These are phyloP conservation scores for Rosa multiflora DNA, from an alignment of 306 rosid species.

Conservation along the genomic window DNA sequence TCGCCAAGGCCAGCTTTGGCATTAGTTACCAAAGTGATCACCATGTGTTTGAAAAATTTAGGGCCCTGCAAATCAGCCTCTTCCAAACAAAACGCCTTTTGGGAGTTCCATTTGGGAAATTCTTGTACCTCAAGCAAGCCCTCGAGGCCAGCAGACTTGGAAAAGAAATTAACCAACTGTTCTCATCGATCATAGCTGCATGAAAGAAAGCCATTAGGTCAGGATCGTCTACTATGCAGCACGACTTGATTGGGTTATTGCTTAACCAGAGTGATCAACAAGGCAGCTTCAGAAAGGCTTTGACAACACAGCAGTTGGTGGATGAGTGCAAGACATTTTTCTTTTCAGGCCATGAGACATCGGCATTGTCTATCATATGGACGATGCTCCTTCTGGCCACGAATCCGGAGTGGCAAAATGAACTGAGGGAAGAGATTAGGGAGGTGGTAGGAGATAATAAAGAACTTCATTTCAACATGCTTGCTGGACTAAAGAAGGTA, in stretches of 20 bases:
- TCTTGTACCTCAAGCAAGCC: conserved; percentile 43
- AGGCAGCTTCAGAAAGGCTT: conserved; percentile 29
- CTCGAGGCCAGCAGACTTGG: conserved; percentile 60
- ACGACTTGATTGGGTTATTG: conserved; percentile 56
- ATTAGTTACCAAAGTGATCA: conserved; percentile 39
- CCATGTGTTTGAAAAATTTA: conserved; percentile 46
- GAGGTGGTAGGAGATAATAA: conserved; percentile 50
- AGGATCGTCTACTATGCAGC: conserved; percentile 8
- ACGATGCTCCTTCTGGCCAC: conserved; percentile 66
- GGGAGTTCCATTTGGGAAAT: conserved; percentile 65
- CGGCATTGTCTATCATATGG: conserved; percentile 82
- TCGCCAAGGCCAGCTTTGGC: conserved; percentile 81
- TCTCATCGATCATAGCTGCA: conserved; percentile 32
- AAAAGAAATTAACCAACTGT: conserved; percentile 49
- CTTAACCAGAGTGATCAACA: conserved; percentile 37
- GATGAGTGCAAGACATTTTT: conserved; percentile 89
- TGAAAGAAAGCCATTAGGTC: conserved; percentile 24
- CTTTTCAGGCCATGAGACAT: conserved; percentile 88
- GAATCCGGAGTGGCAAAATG: conserved; percentile 68
- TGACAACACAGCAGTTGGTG: conserved; percentile 48
- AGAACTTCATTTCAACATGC: conserved; percentile 41
- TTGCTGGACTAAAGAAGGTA: conserved; percentile 70
- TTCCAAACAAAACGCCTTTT: conserved; percentile 56
- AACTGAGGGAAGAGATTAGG: conserved; percentile 70
- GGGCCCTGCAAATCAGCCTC: conserved; percentile 58